Evolutionary conservation across 1,284 basidiomycete genomes (phyloP).

Genomic region (Spongispora temasekensis): DNA sequence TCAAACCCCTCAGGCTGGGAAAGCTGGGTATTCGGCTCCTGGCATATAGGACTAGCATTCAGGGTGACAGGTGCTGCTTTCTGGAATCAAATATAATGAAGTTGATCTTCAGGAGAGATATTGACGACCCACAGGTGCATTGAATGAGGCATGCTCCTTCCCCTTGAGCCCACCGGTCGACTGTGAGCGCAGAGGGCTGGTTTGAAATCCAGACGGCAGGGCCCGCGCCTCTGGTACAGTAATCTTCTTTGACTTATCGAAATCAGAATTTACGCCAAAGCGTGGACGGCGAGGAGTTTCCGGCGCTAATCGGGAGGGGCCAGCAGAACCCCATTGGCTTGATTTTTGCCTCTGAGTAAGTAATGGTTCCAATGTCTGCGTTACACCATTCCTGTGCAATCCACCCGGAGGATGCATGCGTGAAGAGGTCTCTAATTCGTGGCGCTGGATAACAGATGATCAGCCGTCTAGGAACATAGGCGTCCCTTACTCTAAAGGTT

Average conservation of each 20-base stretch:
- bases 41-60: slow-evolving; percentile 3
- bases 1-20: slow-evolving; percentile 13
- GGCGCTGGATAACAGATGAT: slow-evolving; percentile 50
- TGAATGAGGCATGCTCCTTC: slow-evolving; percentile 15
- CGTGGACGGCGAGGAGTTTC: slow-evolving; percentile 43
- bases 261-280: slow-evolving; percentile 28
- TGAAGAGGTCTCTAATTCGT: slow-evolving; percentile 62
- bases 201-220: slow-evolving; percentile 24
- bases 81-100: slow-evolving; percentile 6
- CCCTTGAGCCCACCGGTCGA: slow-evolving; percentile 16
- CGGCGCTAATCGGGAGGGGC: slow-evolving; percentile 32
- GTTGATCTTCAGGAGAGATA: not conserved
- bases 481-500: slow-evolving; percentile 58
- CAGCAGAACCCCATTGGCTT: slow-evolving; percentile 27
- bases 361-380: slow-evolving; percentile 41
- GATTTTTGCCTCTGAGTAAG: slow-evolving; percentile 45
- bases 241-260: slow-evolving; percentile 20
- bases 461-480: slow-evolving; percentile 9
- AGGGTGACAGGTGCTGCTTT: slow-evolving; percentile 8
- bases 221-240: slow-evolving; percentile 15
- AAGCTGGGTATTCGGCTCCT: slow-evolving; percentile 7
- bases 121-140: slow-evolving; percentile 16
- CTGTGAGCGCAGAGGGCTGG: slow-evolving; percentile 22
- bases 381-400: slow-evolving; percentile 43
- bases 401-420: slow-evolving; percentile 51